phyloP scores from a whole-genome alignment of 441 rosid species.

The Populus hybrid region DNA sequence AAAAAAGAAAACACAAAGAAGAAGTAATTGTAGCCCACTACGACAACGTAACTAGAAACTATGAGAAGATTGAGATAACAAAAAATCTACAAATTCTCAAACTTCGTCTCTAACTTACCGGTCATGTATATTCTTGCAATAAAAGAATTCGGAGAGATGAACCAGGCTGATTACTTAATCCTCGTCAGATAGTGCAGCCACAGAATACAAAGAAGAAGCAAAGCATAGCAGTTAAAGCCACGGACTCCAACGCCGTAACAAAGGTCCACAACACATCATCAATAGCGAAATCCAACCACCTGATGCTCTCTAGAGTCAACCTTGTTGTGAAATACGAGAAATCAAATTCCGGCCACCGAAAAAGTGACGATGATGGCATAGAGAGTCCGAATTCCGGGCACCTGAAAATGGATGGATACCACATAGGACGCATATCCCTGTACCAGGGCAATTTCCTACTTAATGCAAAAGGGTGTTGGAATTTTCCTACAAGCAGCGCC shows the following conservation, averaged over 20 bases:
- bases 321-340: conserved; percentile 40
- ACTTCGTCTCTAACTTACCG: neutral
- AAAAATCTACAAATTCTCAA: neutral
- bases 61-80: too few species aligned
- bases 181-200: conserved; percentile 64
- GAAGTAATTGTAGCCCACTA: too few species aligned
- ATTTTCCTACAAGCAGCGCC: neutral
- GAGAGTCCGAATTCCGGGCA: conserved; percentile 36
- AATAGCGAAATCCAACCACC: conserved; percentile 47
- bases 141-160: neutral
- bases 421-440: conserved; percentile 7
- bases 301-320: conserved; percentile 39
- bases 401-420: conserved; percentile 26
- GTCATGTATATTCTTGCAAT: neutral
- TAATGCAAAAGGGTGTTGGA: neutral
- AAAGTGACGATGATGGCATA: conserved; percentile 11
- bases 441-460: neutral
- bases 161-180: too few species aligned
- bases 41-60: too few species aligned
- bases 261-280: conserved; percentile 68
- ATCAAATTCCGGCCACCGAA: conserved; percentile 61
- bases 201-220: conserved; percentile 76
- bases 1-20: too few species aligned
- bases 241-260: conserved; percentile 55
- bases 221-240: conserved; percentile 61